phyloP scores from a whole-genome alignment of 1,284 basidiomycete genomes.

The Tylopilus sp. region DNA sequence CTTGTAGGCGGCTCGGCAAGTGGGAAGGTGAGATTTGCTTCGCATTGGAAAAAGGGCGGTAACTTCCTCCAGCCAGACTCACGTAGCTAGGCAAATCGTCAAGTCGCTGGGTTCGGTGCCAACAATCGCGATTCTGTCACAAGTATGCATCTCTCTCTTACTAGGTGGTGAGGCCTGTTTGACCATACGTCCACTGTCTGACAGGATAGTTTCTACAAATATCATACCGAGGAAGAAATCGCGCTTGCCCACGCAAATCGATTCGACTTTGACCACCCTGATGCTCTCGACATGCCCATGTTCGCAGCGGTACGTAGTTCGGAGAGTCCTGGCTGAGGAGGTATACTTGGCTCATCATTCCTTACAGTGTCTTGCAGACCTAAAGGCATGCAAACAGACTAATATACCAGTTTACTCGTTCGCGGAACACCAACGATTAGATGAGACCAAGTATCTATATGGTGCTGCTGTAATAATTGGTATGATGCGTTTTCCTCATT shows the following conservation, averaged over 20 bases:
- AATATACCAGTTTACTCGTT: slow-evolving; percentile 96
- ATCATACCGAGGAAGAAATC: slow-evolving; percentile 75
- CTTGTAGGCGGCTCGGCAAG: slow-evolving; percentile 80
- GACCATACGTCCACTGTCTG: not conserved
- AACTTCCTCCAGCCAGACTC: slow-evolving; percentile 54
- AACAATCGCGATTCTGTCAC: slow-evolving; percentile 84
- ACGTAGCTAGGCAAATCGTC: slow-evolving; percentile 87
- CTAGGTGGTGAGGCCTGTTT: not conserved
- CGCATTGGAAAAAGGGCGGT: slow-evolving; percentile 5
- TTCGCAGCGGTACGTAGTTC: slow-evolving; percentile 66
- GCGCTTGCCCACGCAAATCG: slow-evolving; percentile 79
- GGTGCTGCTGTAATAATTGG: slow-evolving; percentile 94
- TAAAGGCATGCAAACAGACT: slow-evolving; percentile 79
- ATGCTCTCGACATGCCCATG: slow-evolving; percentile 87
- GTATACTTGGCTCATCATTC: slow-evolving; percentile 1
- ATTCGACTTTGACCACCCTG: slow-evolving; percentile 92
- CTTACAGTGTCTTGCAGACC: slow-evolving; percentile 72
- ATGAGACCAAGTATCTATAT: slow-evolving; percentile 89
- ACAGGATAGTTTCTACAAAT: slow-evolving; percentile 93
- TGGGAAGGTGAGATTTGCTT: slow-evolving; percentile 68
- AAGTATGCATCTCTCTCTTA: slow-evolving; percentile 42
- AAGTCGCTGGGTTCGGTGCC: slow-evolving; percentile 80
- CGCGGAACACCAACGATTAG: slow-evolving; percentile 80
- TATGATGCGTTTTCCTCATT: slow-evolving; percentile 29
- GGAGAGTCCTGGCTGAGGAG: not conserved